A percentile compares a stretch with the other conserved stretches of the same genome.
Conservation (phyloP, 176 grass and related monocot species). For the Triticum aestivum region IWGSC_CS_RefSeq_v2.1 NC_057795.1:550107589-550108088, state of each 20-base stretch:
- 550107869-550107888: constrained; percentile 24
- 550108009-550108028: not conserved
- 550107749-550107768: constrained; percentile 6
- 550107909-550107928: not conserved
- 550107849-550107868: not conserved
- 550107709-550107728: constrained; percentile 21
- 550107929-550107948: not conserved
- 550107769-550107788: constrained; percentile 25
- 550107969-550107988: not conserved
- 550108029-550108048: not conserved
- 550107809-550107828: constrained; percentile 17
- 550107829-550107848: not conserved
- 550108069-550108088: not conserved
- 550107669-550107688: constrained; percentile 11
- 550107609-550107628: constrained; percentile 1
- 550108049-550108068: not conserved
- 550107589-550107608: not conserved
- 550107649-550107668: constrained; percentile 3
- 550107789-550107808: constrained; percentile 12
- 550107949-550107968: not conserved
- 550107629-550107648: not conserved
- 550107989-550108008: not conserved
- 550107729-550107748: constrained; percentile 24
- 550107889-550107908: not conserved
- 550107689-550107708: constrained; percentile 21